Evolutionary conservation across 352 stramenopile species (phyloP), one percentile per base, ranked within the genome.

Genomic region (Pythium phragmiticola): DNA sequence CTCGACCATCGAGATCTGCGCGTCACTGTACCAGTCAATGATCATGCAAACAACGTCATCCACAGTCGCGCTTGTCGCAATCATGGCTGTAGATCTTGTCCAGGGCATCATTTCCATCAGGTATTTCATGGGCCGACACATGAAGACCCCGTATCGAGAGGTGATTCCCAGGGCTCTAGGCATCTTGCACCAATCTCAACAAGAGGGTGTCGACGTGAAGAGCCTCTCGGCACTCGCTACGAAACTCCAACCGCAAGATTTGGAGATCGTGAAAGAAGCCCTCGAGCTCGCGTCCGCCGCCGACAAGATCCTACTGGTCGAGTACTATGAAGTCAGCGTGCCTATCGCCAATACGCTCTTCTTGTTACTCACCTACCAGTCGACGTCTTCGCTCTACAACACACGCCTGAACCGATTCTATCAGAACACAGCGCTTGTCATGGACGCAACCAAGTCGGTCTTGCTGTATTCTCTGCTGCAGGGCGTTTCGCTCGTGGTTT

Each of bases 281-380:
- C 58, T 71, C 3, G 17, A 60, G 26, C 37, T 71, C 14, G 41
- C 46, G 8, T 58, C 47, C 0, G 50, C 42, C 0, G 30, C 30
- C 43, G 64, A 70, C 6, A 14, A n/a, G 3, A 11, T 66, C 1
- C 45, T 70, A 7, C 45, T 70, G 17, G 30, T 66, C 41, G 64
- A 70, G 57, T 70, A 70, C 45, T 59, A 63, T 39, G 64, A 70
- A 52, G 64, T 66, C 7, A 59, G 46, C 26, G 56, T 70, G 26
- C 57, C 64, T 0, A 48, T 65, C 8, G 53, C 62, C n/a, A 58
- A 50, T 26, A 26, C 49, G 0, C 19, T 70, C 7, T 70, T 63
- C 26, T 14, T 70, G 5, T 14, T 70, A 17, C 30, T 33, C 2
- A 48, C 57, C 4, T 66, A 55, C 39, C 50, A 26, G 1, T 50